Evolutionary conservation across 257 asterid species (phyloP).

Genomic region (Anisodus tanguticus): DNA sequence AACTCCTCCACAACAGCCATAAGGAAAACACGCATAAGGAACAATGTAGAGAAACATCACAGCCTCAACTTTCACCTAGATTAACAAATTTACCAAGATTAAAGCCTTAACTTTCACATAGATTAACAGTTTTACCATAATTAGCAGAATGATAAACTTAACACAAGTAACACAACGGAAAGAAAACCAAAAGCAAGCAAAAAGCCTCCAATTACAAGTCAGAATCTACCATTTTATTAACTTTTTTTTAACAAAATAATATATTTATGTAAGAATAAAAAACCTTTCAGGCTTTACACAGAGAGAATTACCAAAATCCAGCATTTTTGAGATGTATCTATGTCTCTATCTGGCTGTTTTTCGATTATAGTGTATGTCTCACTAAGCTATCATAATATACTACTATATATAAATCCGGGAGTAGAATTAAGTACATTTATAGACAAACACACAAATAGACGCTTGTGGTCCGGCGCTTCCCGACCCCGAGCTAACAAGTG

Average conservation of each 20-base stretch:
- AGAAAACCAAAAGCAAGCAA: neutral
- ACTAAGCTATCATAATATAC: neutral
- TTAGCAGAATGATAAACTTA: neutral
- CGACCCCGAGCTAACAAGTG: too few species aligned
- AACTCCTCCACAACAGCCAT: neutral
- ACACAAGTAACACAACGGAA: neutral
- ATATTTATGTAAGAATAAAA: neutral
- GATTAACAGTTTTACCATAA: neutral
- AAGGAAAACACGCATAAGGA: neutral
- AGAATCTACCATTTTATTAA: slow-evolving; percentile 17
- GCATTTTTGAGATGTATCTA: slow-evolving; percentile 12
- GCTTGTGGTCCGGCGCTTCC: too few species aligned
- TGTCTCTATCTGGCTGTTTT: neutral
- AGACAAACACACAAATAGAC: too few species aligned
- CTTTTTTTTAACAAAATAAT: neutral
- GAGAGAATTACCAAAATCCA: neutral
- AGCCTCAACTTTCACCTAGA: neutral
- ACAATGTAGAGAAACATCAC: neutral
- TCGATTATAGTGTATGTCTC: neutral
- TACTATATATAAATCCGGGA: neutral
- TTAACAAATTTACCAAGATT: neutral
- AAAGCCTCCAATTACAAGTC: neutral
- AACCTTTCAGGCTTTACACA: neutral
- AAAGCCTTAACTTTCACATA: neutral
- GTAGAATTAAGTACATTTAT: neutral